Percentiles rank a stretch among this genome's conserved stretches.
Evolutionary conservation across 2,329 filamentous ascomycete genomes (phyloP).

Genomic region (Fusarium palustre): DNA sequence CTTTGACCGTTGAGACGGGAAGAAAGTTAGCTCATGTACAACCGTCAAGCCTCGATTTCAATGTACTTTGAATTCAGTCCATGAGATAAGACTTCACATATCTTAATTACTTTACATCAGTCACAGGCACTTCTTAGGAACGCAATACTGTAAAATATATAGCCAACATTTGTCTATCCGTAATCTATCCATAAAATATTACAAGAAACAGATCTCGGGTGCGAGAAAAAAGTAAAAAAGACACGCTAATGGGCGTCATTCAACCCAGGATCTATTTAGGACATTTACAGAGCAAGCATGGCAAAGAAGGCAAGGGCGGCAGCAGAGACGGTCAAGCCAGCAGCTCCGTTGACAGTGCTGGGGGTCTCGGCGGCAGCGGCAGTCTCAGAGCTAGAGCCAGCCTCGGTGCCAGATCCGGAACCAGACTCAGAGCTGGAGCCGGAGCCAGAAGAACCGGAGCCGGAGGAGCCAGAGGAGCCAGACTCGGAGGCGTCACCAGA

Average conservation of each 20-base stretch:
- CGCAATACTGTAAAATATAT: constrained; percentile 18
- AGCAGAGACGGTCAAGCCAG: constrained; percentile 35
- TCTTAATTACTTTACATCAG: background rate
- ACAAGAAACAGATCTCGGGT: constrained; percentile 47
- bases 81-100: background rate
- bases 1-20: background rate
- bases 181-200: constrained; percentile 45
- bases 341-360: constrained; percentile 31
- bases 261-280: constrained; percentile 42
- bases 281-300: constrained; percentile 44
- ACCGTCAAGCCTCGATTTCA: background rate
- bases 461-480: constrained; percentile 8
- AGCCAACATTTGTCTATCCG: constrained; percentile 46
- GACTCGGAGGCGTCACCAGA: constrained; percentile 9
- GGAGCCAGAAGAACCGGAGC: constrained; percentile 8
- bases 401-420: constrained; percentile 29
- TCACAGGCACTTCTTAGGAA: background rate
- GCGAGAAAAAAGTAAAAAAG: constrained; percentile 43
- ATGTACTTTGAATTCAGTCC: background rate
- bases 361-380: constrained; percentile 38
- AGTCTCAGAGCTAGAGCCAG: constrained; percentile 26
- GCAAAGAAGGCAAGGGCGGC: constrained; percentile 39
- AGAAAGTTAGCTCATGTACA: background rate
- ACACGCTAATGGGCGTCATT: constrained; percentile 44
- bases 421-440: constrained; percentile 20